Conservation (phyloP, 805 yeast species). For the Zygotorulaspora sp. region DNA sequence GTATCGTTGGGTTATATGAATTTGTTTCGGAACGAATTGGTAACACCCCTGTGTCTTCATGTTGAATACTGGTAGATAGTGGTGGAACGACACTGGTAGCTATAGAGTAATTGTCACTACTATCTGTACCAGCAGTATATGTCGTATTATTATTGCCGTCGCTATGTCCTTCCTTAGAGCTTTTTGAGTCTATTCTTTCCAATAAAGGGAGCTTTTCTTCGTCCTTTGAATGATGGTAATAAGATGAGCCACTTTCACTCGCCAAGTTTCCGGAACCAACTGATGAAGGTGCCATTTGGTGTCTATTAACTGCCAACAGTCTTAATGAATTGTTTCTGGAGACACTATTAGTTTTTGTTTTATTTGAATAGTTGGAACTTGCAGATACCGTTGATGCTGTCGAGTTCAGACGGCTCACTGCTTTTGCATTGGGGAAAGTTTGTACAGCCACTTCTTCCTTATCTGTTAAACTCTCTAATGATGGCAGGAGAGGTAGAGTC, state of each 20-base stretch:
- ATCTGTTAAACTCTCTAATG: slow-evolving; percentile 9
- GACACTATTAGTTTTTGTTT: neutral
- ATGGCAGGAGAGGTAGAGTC: slow-evolving; percentile 17
- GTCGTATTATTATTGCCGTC: neutral
- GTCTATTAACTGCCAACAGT: slow-evolving; percentile 15
- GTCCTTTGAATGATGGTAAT: slow-evolving; percentile 12
- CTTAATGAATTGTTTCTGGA: slow-evolving; percentile 12
- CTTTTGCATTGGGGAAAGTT: slow-evolving; percentile 21
- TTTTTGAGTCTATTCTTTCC: slow-evolving; percentile 3
- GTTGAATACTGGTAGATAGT: slow-evolving; percentile 19
- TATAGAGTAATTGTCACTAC: slow-evolving; percentile 19
- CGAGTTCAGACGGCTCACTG: slow-evolving; percentile 21
- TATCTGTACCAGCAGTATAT: slow-evolving; percentile 5
- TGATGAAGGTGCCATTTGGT: slow-evolving; percentile 17
- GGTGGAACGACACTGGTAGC: slow-evolving; percentile 29
- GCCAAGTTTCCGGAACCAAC: slow-evolving; percentile 24
- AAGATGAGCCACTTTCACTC: slow-evolving; percentile 24
- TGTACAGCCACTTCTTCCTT: slow-evolving; percentile 15
- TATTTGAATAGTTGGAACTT: slow-evolving; percentile 8
- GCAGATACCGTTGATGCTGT: slow-evolving; percentile 6
- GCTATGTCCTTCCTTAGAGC: slow-evolving; percentile 2
- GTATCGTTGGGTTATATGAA: slow-evolving; percentile 30
- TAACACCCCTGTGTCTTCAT: slow-evolving; percentile 11
- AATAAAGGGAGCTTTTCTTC: slow-evolving; percentile 2
- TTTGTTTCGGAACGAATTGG: slow-evolving; percentile 25